Evolutionary conservation across 345 rosid genomes (phyloP).

Genomic region (Eucalyptus microcorys): DNA sequence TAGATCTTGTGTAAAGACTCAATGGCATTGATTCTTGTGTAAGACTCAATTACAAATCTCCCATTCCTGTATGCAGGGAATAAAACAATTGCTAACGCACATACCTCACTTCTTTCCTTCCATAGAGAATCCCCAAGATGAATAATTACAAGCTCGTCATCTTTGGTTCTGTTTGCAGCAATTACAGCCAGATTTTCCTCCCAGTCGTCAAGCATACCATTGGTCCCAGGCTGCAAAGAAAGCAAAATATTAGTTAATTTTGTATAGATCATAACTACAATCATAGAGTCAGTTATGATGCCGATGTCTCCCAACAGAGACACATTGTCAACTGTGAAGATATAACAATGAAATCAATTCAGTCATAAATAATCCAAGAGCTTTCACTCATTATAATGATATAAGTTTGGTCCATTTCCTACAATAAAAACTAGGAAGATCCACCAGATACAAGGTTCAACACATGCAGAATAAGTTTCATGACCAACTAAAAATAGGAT

Average conservation of each 20-base stretch:
- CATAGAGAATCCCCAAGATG: conserved; percentile 98
- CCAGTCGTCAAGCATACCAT: conserved; percentile 95
- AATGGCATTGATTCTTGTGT: background rate
- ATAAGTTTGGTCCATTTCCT: background rate
- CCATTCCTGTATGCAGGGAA: background rate
- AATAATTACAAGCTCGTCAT: conserved; percentile 87
- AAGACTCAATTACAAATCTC: background rate
- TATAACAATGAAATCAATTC: background rate
- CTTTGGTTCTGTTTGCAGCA: conserved; percentile 93
- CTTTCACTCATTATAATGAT: background rate
- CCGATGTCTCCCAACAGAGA: background rate
- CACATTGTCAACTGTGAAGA: background rate
- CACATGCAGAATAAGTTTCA: background rate
- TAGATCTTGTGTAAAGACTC: background rate
- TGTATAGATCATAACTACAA: background rate
- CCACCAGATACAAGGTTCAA: background rate
- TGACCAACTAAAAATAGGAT: background rate
- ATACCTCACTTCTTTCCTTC: conserved; percentile 97
- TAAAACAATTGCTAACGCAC: background rate
- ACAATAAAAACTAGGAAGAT: background rate
- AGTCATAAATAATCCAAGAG: background rate
- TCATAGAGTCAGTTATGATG: background rate
- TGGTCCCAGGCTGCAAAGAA: conserved; percentile 40
- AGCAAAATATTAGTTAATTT: background rate
- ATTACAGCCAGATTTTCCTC: conserved; percentile 96